Evolutionary conservation across 306 rosid genomes (phyloP).

Genomic region (Trichosanthes cucumerina): DNA sequence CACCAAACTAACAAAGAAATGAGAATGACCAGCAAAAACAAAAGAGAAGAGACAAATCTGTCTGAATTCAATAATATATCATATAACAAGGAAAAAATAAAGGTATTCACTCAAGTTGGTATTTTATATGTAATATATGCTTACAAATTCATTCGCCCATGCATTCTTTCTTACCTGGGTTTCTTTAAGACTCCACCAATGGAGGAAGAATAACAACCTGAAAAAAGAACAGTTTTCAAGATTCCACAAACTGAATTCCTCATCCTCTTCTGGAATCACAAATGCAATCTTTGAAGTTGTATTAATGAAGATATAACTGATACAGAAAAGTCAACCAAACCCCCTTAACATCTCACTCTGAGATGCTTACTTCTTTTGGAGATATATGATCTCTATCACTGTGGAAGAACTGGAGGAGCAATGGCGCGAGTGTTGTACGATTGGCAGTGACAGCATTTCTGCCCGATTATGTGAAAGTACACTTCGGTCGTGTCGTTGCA

Average conservation of each 20-base stretch:
- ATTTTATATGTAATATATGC: not conserved
- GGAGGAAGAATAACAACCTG: conserved; percentile 8
- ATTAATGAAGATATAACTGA: not conserved
- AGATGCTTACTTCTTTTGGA: not conserved
- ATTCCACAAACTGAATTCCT: not conserved
- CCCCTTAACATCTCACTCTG: not conserved
- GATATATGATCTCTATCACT: conserved; percentile 4
- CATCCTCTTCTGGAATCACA: not conserved
- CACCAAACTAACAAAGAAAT: not conserved
- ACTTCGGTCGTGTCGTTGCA: conserved; percentile 94
- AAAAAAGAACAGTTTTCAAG: not conserved
- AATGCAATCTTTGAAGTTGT: not conserved
- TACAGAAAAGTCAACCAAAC: not conserved
- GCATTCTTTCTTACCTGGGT: conserved; percentile 9
- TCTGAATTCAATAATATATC: not conserved
- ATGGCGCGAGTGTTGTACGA: conserved; percentile 86
- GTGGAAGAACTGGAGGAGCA: conserved; percentile 89
- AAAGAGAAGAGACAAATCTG: not conserved
- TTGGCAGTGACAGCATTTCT: conserved; percentile 83
- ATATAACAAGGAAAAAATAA: not conserved
- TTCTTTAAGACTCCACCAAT: conserved; percentile 5
- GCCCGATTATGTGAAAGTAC: conserved; percentile 77
- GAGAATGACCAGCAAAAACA: not conserved
- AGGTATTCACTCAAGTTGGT: not conserved
- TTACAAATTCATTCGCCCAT: conserved; percentile 1